phyloP scores from a whole-genome alignment of 768 basidiomycete genomes.

The Leccinum rimulosum region DNA sequence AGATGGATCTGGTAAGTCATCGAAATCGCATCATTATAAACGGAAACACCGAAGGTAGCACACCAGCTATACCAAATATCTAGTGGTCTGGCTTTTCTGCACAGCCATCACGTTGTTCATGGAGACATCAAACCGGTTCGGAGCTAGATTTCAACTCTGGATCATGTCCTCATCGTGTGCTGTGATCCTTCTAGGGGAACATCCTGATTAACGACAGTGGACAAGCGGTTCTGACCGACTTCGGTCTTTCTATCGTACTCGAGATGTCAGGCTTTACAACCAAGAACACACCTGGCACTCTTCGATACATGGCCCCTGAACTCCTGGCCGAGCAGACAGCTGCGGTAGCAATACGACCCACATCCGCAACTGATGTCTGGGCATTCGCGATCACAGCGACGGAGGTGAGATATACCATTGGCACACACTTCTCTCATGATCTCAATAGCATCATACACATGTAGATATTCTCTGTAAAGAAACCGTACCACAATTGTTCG shows the following conservation, averaged over 20 bases:
- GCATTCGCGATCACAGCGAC: conserved; percentile 37
- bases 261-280: conserved; percentile 38
- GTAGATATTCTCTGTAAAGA: conserved; percentile 25
- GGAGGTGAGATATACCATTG: conserved; percentile 24
- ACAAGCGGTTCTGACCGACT: conserved; percentile 37
- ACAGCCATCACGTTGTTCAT: conserved; percentile 27
- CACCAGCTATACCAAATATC: conserved; percentile 22
- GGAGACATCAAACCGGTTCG: conserved; percentile 40
- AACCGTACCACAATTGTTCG: conserved; percentile 18
- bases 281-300: conserved; percentile 33
- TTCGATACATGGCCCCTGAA: conserved; percentile 41
- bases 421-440: not conserved
- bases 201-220: conserved; percentile 33
- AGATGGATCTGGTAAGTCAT: conserved; percentile 23
- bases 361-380: conserved; percentile 35
- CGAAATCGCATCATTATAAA: not conserved
- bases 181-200: conserved; percentile 31
- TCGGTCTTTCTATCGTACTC: conserved; percentile 39
- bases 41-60: not conserved
- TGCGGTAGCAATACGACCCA: conserved; percentile 18
- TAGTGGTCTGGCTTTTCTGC: conserved; percentile 25
- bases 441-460: not conserved
- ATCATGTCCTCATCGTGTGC: not conserved
- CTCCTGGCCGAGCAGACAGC: conserved; percentile 23
- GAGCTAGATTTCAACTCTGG: conserved; percentile 5